Base-by-base conservation (phyloP, 345 rosid species). In the Eucalyptus rudis region DNA sequence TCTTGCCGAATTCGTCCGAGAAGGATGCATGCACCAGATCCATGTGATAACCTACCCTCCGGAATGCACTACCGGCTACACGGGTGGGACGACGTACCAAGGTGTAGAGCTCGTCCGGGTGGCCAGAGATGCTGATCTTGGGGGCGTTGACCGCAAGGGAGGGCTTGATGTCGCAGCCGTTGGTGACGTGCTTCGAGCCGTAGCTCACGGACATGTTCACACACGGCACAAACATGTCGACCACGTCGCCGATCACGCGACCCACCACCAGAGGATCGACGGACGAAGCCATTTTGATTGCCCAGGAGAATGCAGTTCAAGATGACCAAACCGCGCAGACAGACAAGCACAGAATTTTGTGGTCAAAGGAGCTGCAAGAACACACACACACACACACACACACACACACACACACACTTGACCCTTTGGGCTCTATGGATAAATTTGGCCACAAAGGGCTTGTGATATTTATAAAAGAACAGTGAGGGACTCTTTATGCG, bases 111-210 rank as follows among this genome's bases (percentile, higher is more conserved):
- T 94, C 94, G 49, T 94, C 93, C 50, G 96, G 64, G 56, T 88
- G 93, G 86, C 99, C 98, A 13, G 96, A 90, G 87, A 97, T 91
- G 90, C n/a, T 92, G 90, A 97, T 88, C 87, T 93, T 95, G 4
- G 98, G 99, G 54, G 96, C 93, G 87, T 79, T 87, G 54, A 76
- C 44, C 22, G 98, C 93, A 84, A 91, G 84, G 49, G 99, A 96
- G 49, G 99, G 99, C 93, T 97, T 97, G 90, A 97, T 91, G 87
- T 97, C 97, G 45, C 99, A 95, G 50, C 98, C 98, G 89, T 95
- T 96, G 33, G 94, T 93, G 90, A 97, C 94, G 88, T 97, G 98
- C 91, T 95, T 97, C 20, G 97, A 86, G 16, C 96, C 96, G 50
- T 91, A 97, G 93, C 92, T 90, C 66, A 94, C 96, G 58, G 94